phyloP scores from a whole-genome alignment of 495 filamentous ascomycete genomes.

The Cercophora sp. region DNA sequence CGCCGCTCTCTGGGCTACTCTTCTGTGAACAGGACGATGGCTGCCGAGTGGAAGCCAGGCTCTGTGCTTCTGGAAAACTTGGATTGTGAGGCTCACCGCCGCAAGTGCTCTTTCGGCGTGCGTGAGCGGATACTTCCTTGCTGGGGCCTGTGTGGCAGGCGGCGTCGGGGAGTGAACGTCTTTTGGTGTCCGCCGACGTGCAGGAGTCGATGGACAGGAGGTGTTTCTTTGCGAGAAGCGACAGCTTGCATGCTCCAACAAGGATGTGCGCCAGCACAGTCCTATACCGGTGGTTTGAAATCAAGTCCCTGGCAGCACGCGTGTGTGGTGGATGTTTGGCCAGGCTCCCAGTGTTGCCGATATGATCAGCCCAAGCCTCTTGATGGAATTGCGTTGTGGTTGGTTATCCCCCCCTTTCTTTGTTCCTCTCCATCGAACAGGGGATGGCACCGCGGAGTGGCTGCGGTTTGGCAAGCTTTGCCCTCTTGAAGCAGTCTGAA shows the following conservation, averaged over 20 bases:
- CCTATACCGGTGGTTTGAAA: background rate
- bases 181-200: conserved; percentile 11
- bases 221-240: conserved; percentile 17
- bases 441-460: conserved; percentile 11
- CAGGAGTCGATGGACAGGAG: conserved; percentile 13
- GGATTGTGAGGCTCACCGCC: conserved; percentile 8
- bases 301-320: background rate
- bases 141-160: conserved; percentile 18
- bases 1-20: too few species aligned
- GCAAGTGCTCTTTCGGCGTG: too few species aligned
- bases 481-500: conserved; percentile 19
- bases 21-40: conserved; percentile 5
- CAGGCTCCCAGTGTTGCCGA: background rate
- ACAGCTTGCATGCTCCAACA: conserved; percentile 5
- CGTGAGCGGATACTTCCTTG: conserved; percentile 3
- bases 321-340: background rate
- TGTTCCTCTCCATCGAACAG: conserved; percentile 8
- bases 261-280: background rate
- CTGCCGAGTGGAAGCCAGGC: conserved; percentile 10
- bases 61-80: background rate
- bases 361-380: background rate
- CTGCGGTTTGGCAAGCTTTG: conserved; percentile 16
- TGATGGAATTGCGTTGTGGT: background rate
- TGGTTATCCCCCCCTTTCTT: conserved; percentile 1
- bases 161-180: conserved; percentile 16